These are phyloP conservation scores for Stereum hirsutum DNA, from an alignment of 1,284 basidiomycete species.

Conservation along the genomic window DNA sequence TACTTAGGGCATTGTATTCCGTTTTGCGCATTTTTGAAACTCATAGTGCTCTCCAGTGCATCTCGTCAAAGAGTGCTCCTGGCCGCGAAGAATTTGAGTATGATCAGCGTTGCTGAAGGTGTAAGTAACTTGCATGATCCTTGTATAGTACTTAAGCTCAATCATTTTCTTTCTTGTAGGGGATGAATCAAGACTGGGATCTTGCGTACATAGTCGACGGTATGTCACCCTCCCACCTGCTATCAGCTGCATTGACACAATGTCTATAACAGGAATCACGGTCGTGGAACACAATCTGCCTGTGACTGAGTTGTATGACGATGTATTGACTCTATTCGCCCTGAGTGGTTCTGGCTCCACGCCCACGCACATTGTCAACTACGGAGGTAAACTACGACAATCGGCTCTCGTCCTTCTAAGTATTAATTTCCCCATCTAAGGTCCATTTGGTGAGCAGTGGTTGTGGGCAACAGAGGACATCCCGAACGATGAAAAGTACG, in stretches of 20 bases:
- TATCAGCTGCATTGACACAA: neutral
- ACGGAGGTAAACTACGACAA: no score
- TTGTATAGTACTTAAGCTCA: neutral
- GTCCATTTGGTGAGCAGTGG: slow-evolving; percentile 50
- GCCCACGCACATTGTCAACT: slow-evolving; percentile 67
- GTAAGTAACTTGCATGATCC: slow-evolving; percentile 18
- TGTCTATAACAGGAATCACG: slow-evolving; percentile 58
- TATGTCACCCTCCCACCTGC: slow-evolving; percentile 16
- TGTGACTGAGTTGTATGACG: slow-evolving; percentile 57
- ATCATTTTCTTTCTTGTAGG: slow-evolving; percentile 22
- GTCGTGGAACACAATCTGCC: slow-evolving; percentile 68
- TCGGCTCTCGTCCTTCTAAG: no score
- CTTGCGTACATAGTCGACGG: slow-evolving; percentile 67
- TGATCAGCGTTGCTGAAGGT: slow-evolving; percentile 69
- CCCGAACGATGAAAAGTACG: slow-evolving; percentile 57
- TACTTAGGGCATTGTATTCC: slow-evolving; percentile 1
- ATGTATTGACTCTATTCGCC: slow-evolving; percentile 50
- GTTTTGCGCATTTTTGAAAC: neutral
- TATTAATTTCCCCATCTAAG: no score
- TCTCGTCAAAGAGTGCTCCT: slow-evolving; percentile 58
- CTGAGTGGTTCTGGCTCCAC: slow-evolving; percentile 63
- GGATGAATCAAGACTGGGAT: slow-evolving; percentile 73
- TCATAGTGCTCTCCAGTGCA: slow-evolving; percentile 30
- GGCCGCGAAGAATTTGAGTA: slow-evolving; percentile 48
- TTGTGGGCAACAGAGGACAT: slow-evolving; percentile 60